Percentiles rank a stretch among this genome's conserved stretches.
Evolutionary conservation across 2,329 filamentous ascomycete genomes (phyloP).

Genomic region (Cadophora sp.): DNA sequence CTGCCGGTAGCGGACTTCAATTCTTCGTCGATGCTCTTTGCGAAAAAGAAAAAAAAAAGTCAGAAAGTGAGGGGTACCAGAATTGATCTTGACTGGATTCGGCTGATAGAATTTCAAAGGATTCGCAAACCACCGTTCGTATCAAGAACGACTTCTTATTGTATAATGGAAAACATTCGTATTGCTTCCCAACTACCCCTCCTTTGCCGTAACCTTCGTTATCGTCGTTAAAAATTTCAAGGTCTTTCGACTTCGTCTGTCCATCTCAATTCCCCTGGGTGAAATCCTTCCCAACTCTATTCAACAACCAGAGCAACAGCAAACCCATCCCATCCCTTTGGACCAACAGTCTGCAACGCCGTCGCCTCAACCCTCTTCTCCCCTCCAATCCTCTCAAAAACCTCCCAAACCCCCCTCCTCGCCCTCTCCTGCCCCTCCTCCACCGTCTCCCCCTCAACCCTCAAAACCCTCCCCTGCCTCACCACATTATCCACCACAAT

Average conservation of each 20-base stretch:
- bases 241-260: no score
- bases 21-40: background rate
- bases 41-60: background rate
- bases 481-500: constrained; percentile 63
- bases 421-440: constrained; percentile 36
- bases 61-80: background rate
- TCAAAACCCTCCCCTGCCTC: constrained; percentile 53
- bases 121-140: no score
- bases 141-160: no score
- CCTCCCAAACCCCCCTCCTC: constrained; percentile 20
- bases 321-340: constrained; percentile 35
- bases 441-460: constrained; percentile 25
- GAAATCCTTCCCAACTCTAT: background rate
- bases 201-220: no score
- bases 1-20: background rate
- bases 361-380: constrained; percentile 32
- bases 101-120: no score
- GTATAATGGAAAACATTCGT: no score
- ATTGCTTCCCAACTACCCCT: no score
- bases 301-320: constrained; percentile 29
- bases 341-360: constrained; percentile 30
- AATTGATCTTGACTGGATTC: no score
- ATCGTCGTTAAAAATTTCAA: no score
- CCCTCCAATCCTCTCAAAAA: constrained; percentile 31
- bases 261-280: background rate